Base-by-base conservation (phyloP, 805 yeast genomes). In the Lipomyces orientalis region DNA sequence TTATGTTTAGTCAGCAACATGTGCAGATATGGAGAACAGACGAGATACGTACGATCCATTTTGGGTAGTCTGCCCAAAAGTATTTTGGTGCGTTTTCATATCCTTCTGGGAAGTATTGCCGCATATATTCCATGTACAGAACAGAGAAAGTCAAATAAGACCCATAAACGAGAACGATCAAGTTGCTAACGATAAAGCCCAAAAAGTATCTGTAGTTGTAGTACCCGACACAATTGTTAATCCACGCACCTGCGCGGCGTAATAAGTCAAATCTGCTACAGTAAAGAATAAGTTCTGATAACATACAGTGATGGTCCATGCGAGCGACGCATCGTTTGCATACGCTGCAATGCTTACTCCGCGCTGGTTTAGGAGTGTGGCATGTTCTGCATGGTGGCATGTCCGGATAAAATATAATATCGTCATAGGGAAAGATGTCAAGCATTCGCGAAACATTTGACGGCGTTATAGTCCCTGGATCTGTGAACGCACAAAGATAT, bases 161-260 rank as follows among this genome's bases (percentile, higher is more conserved):
- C 0, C 85, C 89, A 75, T 86, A 85, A 1, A 76, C 67, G 60
- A 86, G 74, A 8, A 84, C 78, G 6, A 80, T 59, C 14, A 79
- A 64, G 72, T 90, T 89, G 56, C 84, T 77, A 0, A 84, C 56
- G 58, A 91, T 75, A 71, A 87, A 90, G 3, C 78, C 71, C 63
- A 87, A 71, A 74, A 91, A 91, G 82, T 85, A 88, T 52, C 82
- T 76, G 76, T 84, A 87, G 75, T 91, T 91, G 58, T 84, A 81
- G 69, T 81, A 80, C 4, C 90, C 90, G 29, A 87, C 80, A 73
- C 90, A 87, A 71, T 85, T 86, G 76, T 87, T 87, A 66, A 87
- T 77, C 88, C 89, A 87, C 16, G 86, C 71, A 62, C 73, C 73
- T 70, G 43, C 4, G 12, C 37, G n/a, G 16, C 8, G 19, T 5